Base-by-base conservation (phyloP, 257 asterid genomes). In the Penstemon davidsonii region DNA sequence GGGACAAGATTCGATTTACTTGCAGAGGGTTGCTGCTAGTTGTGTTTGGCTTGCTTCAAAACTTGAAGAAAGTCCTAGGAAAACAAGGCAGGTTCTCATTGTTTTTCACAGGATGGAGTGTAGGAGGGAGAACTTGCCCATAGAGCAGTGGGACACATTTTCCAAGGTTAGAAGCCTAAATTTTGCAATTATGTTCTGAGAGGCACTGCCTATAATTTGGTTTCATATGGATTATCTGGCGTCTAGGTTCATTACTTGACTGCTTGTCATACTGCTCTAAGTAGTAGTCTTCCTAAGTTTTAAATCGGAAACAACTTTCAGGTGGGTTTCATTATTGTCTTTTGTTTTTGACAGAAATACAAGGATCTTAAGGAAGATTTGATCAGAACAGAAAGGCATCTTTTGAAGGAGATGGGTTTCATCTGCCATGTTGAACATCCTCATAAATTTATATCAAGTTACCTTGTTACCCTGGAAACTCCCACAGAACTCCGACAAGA, bases 401-500 rank as follows among this genome's bases (percentile, higher is more conserved):
- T 93, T 55, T 67, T 91, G 79, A 94, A 91, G 85, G 99, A 94
- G 83, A 94, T 87, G 99, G 96, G 88, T 46, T 91, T 94, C 81
- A 91, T 94, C 73, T 91, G 97, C 79, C 99, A 94, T 60, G 99
- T 91, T 67, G 99, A 91, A 85, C 97, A 94, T 79, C 99, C 99
- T 43, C 99, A 94, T 71, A 94, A 91, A 56, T 94, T 94, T 66
- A 91, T 94, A 80, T 91, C 97, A 60, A 94, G 87, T 81, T 94
- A 94, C 82, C 88, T 89, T 72, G 96, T 90, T 3, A 77, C 89
- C 3, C 82, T 92, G 68, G 96, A 73, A 74, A 72, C 89, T 41
- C 97, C 96, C 15, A 59, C 76, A 18, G 91, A 88, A 81, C 83
- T 92, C 70, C 83, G 85, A 73, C 96, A 86, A 77, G 97, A 92